Base-by-base conservation (phyloP, 345 rosid species). In the Tarenaya hassleriana region DNA sequence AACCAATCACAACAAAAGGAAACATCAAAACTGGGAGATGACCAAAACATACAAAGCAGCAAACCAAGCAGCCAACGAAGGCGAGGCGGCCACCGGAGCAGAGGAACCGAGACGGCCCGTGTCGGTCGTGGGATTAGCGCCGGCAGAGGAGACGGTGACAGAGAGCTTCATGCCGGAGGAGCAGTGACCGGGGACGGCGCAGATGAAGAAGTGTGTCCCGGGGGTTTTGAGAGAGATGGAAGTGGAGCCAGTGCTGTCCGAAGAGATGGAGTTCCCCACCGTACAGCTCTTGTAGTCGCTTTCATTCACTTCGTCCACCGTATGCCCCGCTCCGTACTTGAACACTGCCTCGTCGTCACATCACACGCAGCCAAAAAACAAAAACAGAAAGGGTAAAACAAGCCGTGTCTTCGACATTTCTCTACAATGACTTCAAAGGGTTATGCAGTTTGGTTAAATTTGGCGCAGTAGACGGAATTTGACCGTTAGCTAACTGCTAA, bases 211-310 rank as follows among this genome's bases (percentile, higher is more conserved):
- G 52, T 68, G 95, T 16, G 88, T 61, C 13, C 94, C 96, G 7
- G 88, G 70, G 14, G 92, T 79, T 54, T 76, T 84, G 16, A 88
- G 86, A 55, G 77, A 29, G 21, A 91, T 63, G 38, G 80, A 79
- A 65, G 95, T 83, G 59, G 90, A 60, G 10, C 98, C 95, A n/a
- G 68, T 71, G 57, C 58, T 83, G 60, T 83, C 91, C 10, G 86
- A 49, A n/a, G 57, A 42, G 68, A 85, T 67, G 31, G 86, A 46
- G 51, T 84, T 87, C 14, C 82, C 84, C 20, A 57, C 40, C 0
- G 74, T 77, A 69, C 98, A 91, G 43, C 82, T 18, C 10, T 49
- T 66, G 84, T 88, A 91, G 77, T 84, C 94, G 61, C 78, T 83
- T 7, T 61, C 69, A 65, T 80, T 73, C 49, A 91, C 98, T 71